Evolutionary conservation across 495 filamentous ascomycete species (phyloP).

Genomic region (Penicilliopsis zonata): DNA sequence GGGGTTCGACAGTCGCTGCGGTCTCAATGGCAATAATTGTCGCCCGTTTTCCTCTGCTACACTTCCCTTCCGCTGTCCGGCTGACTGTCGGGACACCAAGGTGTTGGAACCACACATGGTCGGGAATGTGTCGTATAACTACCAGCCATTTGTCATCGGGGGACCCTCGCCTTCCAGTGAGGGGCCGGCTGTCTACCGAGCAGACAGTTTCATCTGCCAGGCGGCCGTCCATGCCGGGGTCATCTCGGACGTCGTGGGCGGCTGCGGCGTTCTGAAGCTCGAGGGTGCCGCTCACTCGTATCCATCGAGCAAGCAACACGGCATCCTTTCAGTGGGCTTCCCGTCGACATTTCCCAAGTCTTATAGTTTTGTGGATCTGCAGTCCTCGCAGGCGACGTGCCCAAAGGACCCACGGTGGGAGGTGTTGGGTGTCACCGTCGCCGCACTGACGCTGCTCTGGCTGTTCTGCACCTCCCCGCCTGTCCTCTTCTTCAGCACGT

Average conservation of each 20-base stretch:
- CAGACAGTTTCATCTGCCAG: constrained; percentile 74
- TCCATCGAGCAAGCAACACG: constrained; percentile 43
- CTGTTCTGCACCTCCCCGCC: constrained; percentile 56
- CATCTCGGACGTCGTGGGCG: constrained; percentile 54
- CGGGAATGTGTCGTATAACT: constrained; percentile 59
- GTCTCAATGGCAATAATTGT: constrained; percentile 67
- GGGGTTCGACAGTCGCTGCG: constrained; percentile 60
- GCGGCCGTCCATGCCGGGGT: constrained; percentile 70
- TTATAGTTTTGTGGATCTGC: constrained; percentile 49
- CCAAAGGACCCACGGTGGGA: constrained; percentile 57
- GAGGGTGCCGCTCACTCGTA: constrained; percentile 57
- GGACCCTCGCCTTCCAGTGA: constrained; percentile 40
- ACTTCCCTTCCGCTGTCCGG: constrained; percentile 69
- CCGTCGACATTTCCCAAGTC: constrained; percentile 68
- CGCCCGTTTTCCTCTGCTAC: constrained; percentile 63
- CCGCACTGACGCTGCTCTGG: constrained; percentile 52
- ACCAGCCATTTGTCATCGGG: constrained; percentile 62
- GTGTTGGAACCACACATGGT: constrained; percentile 64
- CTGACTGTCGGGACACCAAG: constrained; percentile 53
- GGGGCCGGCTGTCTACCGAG: constrained; percentile 48
- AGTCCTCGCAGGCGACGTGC: constrained; percentile 26
- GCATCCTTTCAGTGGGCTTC: constrained; percentile 56
- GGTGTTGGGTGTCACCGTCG: constrained; percentile 58
- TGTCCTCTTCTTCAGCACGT: constrained; percentile 60
- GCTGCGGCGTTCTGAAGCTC: constrained; percentile 62